These are phyloP conservation scores for Cercospora zeae-maydis DNA, from an alignment of 2,329 filamentous ascomycete species.

Conservation along the genomic window DNA sequence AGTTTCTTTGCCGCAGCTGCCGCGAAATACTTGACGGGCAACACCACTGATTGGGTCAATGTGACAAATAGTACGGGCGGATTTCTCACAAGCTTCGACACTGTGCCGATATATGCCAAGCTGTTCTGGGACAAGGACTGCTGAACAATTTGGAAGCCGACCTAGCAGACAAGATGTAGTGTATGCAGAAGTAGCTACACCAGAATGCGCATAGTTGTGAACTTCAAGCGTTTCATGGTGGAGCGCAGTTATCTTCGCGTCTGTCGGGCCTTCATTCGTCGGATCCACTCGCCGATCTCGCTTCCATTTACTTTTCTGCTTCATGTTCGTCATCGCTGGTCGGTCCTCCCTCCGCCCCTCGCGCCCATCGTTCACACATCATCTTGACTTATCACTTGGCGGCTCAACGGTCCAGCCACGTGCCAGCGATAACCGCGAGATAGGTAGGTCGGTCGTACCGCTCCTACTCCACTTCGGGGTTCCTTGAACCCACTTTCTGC, in stretches of 20 bases:
- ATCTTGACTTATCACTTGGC: neutral
- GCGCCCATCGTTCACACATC: neutral
- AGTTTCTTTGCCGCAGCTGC: constrained; percentile 21
- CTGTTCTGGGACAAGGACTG: constrained; percentile 23
- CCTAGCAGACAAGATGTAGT: neutral
- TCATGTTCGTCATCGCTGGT: neutral
- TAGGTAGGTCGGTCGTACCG: neutral
- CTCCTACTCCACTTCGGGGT: neutral
- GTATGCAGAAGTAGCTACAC: neutral
- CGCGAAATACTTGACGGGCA: constrained; percentile 21
- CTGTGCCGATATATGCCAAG: constrained; percentile 19
- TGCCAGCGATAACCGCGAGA: neutral
- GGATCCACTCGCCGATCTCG: neutral
- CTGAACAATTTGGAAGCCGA: neutral
- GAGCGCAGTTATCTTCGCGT: neutral
- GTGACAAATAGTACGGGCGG: constrained; percentile 23
- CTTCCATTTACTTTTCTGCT: neutral
- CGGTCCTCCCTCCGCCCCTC: neutral
- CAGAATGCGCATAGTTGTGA: neutral
- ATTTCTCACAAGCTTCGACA: constrained; percentile 19
- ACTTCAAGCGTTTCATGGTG: neutral
- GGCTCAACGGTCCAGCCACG: neutral
- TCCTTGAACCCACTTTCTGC: neutral
- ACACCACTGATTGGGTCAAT: constrained; percentile 21
- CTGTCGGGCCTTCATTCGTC: neutral